Conservation (phyloP, 257 asterid genomes). For the Primulina huaijiensis region DNA sequence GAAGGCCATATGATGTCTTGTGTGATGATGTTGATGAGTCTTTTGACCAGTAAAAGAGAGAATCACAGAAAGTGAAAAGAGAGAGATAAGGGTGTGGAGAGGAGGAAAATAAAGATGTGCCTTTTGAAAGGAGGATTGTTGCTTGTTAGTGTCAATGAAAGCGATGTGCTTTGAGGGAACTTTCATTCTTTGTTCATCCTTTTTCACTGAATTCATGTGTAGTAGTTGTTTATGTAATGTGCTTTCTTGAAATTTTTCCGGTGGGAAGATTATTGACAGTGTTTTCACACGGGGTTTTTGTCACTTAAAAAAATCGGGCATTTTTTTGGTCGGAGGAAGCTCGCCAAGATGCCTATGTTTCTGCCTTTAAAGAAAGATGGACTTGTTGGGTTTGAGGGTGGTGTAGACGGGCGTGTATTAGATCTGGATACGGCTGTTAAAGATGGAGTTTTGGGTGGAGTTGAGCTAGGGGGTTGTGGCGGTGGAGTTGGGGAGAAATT, state of each 20-base stretch:
- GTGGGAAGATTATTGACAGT: slow-evolving; percentile 25
- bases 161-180: slow-evolving; percentile 9
- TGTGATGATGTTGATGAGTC: background rate
- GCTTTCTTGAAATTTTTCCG: slow-evolving; percentile 31
- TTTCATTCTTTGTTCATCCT: slow-evolving; percentile 28
- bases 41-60: background rate
- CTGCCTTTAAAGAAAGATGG: slow-evolving; percentile 43
- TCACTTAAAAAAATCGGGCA: slow-evolving; percentile 4
- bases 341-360: slow-evolving; percentile 56
- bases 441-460: slow-evolving; percentile 50
- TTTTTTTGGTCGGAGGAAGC: slow-evolving; percentile 9
- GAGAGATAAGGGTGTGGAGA: background rate
- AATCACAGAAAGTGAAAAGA: background rate
- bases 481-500: slow-evolving; percentile 49
- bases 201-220: slow-evolving; percentile 34
- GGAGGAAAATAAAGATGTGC: background rate
- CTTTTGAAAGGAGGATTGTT: background rate
- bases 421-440: slow-evolving; percentile 48
- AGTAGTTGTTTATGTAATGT: slow-evolving; percentile 26
- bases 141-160: slow-evolving; percentile 4
- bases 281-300: slow-evolving; percentile 24
- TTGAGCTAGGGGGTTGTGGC: slow-evolving; percentile 27
- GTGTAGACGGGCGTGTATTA: slow-evolving; percentile 41
- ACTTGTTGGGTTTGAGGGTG: slow-evolving; percentile 38
- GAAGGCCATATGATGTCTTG: background rate